phyloP scores from a whole-genome alignment of 352 stramenopile species.

The Phytophthora hibernalis region DNA sequence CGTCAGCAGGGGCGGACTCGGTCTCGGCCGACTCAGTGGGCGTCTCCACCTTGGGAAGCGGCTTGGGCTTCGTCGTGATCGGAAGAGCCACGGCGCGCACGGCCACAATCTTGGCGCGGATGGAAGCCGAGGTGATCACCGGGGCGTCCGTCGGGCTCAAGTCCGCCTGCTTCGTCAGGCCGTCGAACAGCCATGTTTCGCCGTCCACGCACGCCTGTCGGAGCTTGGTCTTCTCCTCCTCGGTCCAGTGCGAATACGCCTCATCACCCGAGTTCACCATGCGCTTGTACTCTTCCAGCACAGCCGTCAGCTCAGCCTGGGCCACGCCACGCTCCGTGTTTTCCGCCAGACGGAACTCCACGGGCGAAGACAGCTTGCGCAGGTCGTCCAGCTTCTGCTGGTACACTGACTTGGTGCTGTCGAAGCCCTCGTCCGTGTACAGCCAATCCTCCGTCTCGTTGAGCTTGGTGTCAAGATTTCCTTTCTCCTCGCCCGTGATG shows the following conservation, averaged over 20 bases:
- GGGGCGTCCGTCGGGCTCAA: slow-evolving; percentile 89
- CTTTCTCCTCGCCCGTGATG: slow-evolving; percentile 91
- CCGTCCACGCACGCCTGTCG: slow-evolving; percentile 89
- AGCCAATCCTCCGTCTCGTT: slow-evolving; percentile 97
- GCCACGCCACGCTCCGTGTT: slow-evolving; percentile 88
- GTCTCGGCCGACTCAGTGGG: slow-evolving; percentile 53
- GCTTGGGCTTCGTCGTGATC: slow-evolving; percentile 98
- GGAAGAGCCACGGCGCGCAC: slow-evolving; percentile 91
- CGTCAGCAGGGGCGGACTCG: slow-evolving; percentile 42
- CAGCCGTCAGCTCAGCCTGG: slow-evolving; percentile 90
- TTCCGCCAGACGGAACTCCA: slow-evolving; percentile 95
- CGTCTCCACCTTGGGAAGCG: slow-evolving; percentile 80
- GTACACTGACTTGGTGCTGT: slow-evolving; percentile 98
- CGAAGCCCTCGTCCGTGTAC: slow-evolving; percentile 99
- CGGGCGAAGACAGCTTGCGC: slow-evolving; percentile 91
- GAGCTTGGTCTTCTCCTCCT: slow-evolving; percentile 95
- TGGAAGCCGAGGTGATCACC: slow-evolving; percentile 90
- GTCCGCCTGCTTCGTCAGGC: slow-evolving; percentile 94
- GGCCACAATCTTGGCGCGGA: slow-evolving; percentile 92
- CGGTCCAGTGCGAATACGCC: slow-evolving; percentile 95
- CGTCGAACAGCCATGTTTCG: slow-evolving; percentile 96
- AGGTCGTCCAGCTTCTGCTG: slow-evolving; percentile 95
- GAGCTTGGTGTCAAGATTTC: slow-evolving; percentile 88
- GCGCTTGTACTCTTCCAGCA: slow-evolving; percentile 95
- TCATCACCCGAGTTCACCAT: slow-evolving; percentile 95